Percentiles rank a stretch among this genome's conserved stretches.
Evolutionary conservation across 2,329 filamentous ascomycete genomes (phyloP).

Genomic region (Neofusicoccum ribis): DNA sequence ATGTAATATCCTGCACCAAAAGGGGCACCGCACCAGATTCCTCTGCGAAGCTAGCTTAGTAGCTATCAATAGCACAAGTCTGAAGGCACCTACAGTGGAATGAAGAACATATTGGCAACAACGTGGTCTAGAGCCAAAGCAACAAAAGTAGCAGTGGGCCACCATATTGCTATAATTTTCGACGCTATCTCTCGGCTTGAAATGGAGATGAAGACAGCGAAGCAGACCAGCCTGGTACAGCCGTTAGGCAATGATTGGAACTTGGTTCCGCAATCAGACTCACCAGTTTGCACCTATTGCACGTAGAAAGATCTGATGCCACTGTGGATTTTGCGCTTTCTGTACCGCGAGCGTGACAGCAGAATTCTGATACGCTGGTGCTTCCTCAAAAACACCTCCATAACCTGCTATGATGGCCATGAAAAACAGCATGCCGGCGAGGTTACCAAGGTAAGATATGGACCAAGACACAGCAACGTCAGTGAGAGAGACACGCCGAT

Average conservation of each 20-base stretch:
- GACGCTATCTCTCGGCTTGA: slow-evolving; percentile 54
- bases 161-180: slow-evolving; percentile 59
- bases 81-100: slow-evolving; percentile 23
- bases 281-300: slow-evolving; percentile 46
- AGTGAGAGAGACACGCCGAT: slow-evolving; percentile 24
- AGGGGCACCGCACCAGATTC: slow-evolving; percentile 51
- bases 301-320: slow-evolving; percentile 56
- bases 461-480: slow-evolving; percentile 31
- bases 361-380: slow-evolving; percentile 44
- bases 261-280: slow-evolving; percentile 23
- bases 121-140: slow-evolving; percentile 57
- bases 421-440: slow-evolving; percentile 34
- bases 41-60: slow-evolving; percentile 38
- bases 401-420: slow-evolving; percentile 31
- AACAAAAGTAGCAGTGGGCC: slow-evolving; percentile 57
- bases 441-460: slow-evolving; percentile 34
- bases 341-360: slow-evolving; percentile 49
- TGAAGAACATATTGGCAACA: slow-evolving; percentile 59
- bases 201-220: slow-evolving; percentile 52
- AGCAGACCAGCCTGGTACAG: slow-evolving; percentile 47
- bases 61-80: background rate
- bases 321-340: slow-evolving; percentile 52
- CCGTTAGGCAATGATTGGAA: no score
- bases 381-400: slow-evolving; percentile 31
- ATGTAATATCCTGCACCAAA: slow-evolving; percentile 55